Percentiles rank a stretch among this genome's conserved stretches.
Evolutionary conservation across 2,329 filamentous ascomycete species (phyloP).

Genomic region (Fusarium sp.): DNA sequence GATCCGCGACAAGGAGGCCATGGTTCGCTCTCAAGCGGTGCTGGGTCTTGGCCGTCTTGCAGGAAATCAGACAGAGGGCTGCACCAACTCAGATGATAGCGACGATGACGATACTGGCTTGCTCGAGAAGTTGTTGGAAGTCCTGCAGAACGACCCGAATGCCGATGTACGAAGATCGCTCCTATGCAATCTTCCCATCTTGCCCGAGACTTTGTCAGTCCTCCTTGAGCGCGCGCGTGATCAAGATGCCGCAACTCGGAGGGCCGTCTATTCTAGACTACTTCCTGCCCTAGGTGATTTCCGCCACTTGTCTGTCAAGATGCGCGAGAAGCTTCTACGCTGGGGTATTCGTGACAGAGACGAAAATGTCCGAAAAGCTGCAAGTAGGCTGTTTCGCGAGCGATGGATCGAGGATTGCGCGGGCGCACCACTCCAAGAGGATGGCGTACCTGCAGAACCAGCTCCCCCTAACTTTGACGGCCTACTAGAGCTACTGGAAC

Average conservation of each 20-base stretch:
- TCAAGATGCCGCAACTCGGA: constrained; percentile 83
- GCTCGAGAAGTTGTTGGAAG: constrained; percentile 84
- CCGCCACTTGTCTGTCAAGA: constrained; percentile 89
- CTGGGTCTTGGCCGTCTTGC: constrained; percentile 88
- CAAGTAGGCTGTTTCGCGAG: constrained; percentile 89
- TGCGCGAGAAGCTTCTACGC: constrained; percentile 93
- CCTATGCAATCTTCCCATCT: constrained; percentile 89
- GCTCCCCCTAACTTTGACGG: constrained; percentile 81
- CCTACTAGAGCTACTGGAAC: constrained; percentile 88
- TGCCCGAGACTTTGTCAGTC: constrained; percentile 84
- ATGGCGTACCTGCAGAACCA: constrained; percentile 67
- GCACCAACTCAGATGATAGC: constrained; percentile 76
- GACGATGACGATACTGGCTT: constrained; percentile 77
- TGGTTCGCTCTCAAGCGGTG: constrained; percentile 92
- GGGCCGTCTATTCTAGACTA: constrained; percentile 87
- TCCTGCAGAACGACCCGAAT: constrained; percentile 93
- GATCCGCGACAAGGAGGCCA: constrained; percentile 92
- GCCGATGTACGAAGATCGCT: constrained; percentile 92
- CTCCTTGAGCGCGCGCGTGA: constrained; percentile 93
- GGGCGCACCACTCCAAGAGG: constrained; percentile 70
- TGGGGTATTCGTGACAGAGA: constrained; percentile 97
- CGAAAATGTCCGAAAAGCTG: constrained; percentile 92
- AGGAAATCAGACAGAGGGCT: constrained; percentile 79
- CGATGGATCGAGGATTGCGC: constrained; percentile 99
- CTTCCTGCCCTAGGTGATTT: constrained; percentile 94